Percentiles rank a stretch among this genome's conserved stretches.
These are phyloP conservation scores for Jamesozyma hellenica DNA, from an alignment of 805 yeast species.

Conservation along the genomic window DNA sequence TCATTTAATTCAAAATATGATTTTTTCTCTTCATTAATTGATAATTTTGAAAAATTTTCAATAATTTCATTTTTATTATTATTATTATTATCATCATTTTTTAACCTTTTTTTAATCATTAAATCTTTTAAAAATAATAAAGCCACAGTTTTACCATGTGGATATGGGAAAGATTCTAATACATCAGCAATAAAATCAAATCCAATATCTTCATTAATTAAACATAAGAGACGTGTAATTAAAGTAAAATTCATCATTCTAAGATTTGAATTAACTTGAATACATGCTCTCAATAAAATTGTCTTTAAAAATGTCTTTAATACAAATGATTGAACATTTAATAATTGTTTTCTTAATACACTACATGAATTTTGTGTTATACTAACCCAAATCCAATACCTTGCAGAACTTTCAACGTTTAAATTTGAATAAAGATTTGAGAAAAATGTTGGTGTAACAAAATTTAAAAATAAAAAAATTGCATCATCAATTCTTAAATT, in stretches of 20 bases:
- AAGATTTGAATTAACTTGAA: slow-evolving; percentile 29
- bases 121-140: slow-evolving; percentile 65
- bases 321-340: slow-evolving; percentile 26
- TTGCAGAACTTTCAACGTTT: slow-evolving; percentile 22
- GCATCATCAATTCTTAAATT: slow-evolving; percentile 22
- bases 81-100: not conserved
- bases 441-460: slow-evolving; percentile 33
- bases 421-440: slow-evolving; percentile 14
- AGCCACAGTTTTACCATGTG: slow-evolving; percentile 46
- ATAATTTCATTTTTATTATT: not conserved
- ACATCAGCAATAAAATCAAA: slow-evolving; percentile 57
- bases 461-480: slow-evolving; percentile 35
- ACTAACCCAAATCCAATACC: slow-evolving; percentile 33
- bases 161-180: slow-evolving; percentile 55
- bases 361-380: slow-evolving; percentile 16
- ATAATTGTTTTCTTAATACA: slow-evolving; percentile 11
- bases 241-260: slow-evolving; percentile 46
- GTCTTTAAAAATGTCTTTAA: slow-evolving; percentile 34
- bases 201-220: slow-evolving; percentile 44
- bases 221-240: slow-evolving; percentile 51
- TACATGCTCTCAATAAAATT: slow-evolving; percentile 31
- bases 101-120: slow-evolving; percentile 30
- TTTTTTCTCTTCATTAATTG: slow-evolving; percentile 3
- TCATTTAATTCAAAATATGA: slow-evolving; percentile 35
- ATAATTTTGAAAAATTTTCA: slow-evolving; percentile 1